These are phyloP conservation scores for Jacaranda mimosifolia DNA, from an alignment of 257 asterid species.

Conservation along the genomic window DNA sequence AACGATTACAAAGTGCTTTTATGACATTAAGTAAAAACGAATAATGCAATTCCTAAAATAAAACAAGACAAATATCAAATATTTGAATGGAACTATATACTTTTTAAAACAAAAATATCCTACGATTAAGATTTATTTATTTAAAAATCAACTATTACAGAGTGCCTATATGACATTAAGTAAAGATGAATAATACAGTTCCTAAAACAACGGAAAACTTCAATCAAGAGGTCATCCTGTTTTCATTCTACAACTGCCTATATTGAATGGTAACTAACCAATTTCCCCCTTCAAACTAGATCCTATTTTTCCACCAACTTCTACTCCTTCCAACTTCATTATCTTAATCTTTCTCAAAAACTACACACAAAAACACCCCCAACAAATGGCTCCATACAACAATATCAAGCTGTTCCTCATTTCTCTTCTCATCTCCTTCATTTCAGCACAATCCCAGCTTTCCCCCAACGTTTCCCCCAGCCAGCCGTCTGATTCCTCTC, in stretches of 20 bases:
- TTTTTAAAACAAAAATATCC: too few relatives aligned
- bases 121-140: too few relatives aligned
- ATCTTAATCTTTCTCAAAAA: neutral
- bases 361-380: neutral
- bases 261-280: slow-evolving; percentile 9
- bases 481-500: neutral
- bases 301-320: slow-evolving; percentile 18
- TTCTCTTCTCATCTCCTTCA: slow-evolving; percentile 34
- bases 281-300: neutral
- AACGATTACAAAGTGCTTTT: too few relatives aligned
- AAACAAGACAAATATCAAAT: too few relatives aligned
- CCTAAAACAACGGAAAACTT: neutral
- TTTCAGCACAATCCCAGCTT: slow-evolving; percentile 9
- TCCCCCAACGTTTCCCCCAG: neutral
- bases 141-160: too few relatives aligned
- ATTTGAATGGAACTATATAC: too few relatives aligned
- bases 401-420: slow-evolving; percentile 36
- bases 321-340: slow-evolving; percentile 12
- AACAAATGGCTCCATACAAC: slow-evolving; percentile 37
- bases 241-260: slow-evolving; percentile 28
- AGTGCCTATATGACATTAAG: too few relatives aligned
- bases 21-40: too few relatives aligned
- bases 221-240: slow-evolving; percentile 25
- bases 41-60: neutral
- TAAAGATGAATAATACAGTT: neutral